A percentile compares a stretch with the other conserved stretches of the same genome.
These are phyloP conservation scores for Nematodospora valgi DNA, from an alignment of 805 yeast species.

Conservation along the genomic window DNA sequence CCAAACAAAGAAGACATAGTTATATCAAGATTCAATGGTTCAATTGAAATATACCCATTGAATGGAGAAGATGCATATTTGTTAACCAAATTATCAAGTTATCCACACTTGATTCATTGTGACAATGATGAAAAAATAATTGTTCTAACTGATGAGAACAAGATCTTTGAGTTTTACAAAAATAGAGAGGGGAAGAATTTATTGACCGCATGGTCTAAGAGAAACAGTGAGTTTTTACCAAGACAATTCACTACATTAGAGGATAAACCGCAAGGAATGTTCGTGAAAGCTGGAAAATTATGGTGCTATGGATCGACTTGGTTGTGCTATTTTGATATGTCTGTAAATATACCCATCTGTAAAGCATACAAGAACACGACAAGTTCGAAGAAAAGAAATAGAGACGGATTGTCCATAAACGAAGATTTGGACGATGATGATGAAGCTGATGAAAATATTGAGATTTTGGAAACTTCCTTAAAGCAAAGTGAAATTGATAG, in stretches of 20 bases:
- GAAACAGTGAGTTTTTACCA: constrained; percentile 75
- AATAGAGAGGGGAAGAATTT: constrained; percentile 22
- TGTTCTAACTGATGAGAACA: constrained; percentile 71
- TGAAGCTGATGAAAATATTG: constrained; percentile 22
- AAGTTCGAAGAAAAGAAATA: constrained; percentile 38
- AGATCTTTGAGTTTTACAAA: constrained; percentile 64
- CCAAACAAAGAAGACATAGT: constrained; percentile 46
- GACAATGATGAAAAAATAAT: constrained; percentile 49
- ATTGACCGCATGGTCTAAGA: constrained; percentile 75
- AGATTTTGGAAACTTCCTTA: constrained; percentile 21
- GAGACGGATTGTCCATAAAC: constrained; percentile 38
- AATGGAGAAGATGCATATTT: constrained; percentile 22
- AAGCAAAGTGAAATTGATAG: constrained; percentile 28
- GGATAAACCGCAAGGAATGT: constrained; percentile 74
- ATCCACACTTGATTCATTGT: constrained; percentile 62
- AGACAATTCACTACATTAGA: constrained; percentile 50
- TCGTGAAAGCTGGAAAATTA: constrained; percentile 46
- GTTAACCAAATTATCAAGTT: constrained; percentile 57
- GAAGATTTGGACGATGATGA: constrained; percentile 23
- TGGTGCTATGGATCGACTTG: constrained; percentile 92
- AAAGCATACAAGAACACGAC: constrained; percentile 25
- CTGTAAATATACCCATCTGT: constrained; percentile 49
- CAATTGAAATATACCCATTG: constrained; percentile 49
- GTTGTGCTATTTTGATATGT: constrained; percentile 71
- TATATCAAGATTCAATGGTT: constrained; percentile 62